Percentiles rank a stretch among this genome's conserved stretches.
phyloP scores from a whole-genome alignment of 2,329 filamentous ascomycete genomes.

The Fusarium miscanthi region DNA sequence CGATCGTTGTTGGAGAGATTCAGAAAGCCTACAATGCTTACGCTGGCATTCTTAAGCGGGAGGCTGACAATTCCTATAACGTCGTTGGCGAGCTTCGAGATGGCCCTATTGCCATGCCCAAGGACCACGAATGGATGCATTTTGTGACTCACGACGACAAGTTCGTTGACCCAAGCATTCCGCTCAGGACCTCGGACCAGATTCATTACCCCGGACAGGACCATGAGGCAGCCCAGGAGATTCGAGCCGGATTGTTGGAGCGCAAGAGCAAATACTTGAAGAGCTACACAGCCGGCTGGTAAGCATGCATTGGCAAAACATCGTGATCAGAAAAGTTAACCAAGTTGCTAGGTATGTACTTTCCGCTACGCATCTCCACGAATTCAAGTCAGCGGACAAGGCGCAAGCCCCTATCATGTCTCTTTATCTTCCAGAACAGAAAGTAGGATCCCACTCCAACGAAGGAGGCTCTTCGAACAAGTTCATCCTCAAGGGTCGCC shows the following conservation, averaged over 20 bases:
- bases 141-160: conserved; percentile 86
- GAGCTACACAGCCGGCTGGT: conserved; percentile 96
- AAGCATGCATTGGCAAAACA: conserved; percentile 49
- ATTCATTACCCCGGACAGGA: conserved; percentile 94
- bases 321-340: conserved; percentile 10
- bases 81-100: conserved; percentile 83
- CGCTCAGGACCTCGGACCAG: conserved; percentile 80
- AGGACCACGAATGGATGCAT: conserved; percentile 88
- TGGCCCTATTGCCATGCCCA: conserved; percentile 91
- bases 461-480: conserved; percentile 90
- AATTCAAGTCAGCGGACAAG: conserved; percentile 98
- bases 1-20: conserved; percentile 96
- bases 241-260: conserved; percentile 90
- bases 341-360: conserved; percentile 81
- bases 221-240: conserved; percentile 83
- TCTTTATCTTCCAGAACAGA: conserved; percentile 92
- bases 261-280: conserved; percentile 99
- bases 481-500: conserved; percentile 96
- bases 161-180: conserved; percentile 86
- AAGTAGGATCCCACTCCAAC: conserved; percentile 89
- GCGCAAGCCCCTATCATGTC: conserved; percentile 95
- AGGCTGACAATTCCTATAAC: conserved; percentile 83
- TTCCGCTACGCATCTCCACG: conserved; percentile 95
- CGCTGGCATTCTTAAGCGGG: conserved; percentile 88
- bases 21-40: conserved; percentile 98